A percentile compares a stretch with the other conserved stretches of the same genome.
phyloP scores from a whole-genome alignment of 306 rosid genomes.

The Oxytropis ochrocephala region DNA sequence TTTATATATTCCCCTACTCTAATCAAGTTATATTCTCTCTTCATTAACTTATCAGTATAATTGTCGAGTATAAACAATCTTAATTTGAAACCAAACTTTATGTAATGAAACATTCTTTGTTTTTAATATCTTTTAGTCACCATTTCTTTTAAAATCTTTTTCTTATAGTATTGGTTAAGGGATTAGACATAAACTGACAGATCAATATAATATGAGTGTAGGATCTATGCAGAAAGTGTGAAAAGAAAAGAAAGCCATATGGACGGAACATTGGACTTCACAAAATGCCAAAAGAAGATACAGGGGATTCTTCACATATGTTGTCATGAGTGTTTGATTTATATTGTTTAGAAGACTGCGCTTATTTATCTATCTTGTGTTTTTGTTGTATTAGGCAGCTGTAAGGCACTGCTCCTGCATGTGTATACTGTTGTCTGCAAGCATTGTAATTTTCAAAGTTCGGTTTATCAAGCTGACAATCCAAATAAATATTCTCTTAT shows the following conservation, averaged over 20 bases:
- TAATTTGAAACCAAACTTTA: background rate
- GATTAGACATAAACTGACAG: background rate
- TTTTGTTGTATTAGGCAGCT: constrained; percentile 15
- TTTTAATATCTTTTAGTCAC: background rate
- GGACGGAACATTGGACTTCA: background rate
- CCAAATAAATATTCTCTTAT: constrained; percentile 8
- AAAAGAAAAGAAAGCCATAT: background rate
- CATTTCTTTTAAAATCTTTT: background rate
- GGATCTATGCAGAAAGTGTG: constrained; percentile 17
- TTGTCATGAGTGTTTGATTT: background rate
- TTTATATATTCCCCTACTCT: background rate
- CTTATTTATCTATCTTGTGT: background rate
- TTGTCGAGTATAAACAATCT: background rate
- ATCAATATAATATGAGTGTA: background rate
- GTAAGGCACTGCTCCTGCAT: constrained; percentile 13
- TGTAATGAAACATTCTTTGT: background rate
- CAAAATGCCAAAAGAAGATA: background rate
- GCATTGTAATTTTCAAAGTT: constrained; percentile 24
- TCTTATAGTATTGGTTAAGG: background rate
- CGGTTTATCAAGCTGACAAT: background rate
- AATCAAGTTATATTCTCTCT: background rate
- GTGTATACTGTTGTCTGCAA: constrained; percentile 7
- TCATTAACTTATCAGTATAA: background rate
- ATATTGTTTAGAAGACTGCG: background rate
- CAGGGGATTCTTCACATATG: background rate